These are phyloP conservation scores for Fusarium armeniacum DNA, from an alignment of 2,329 filamentous ascomycete genomes.

Conservation along the genomic window DNA sequence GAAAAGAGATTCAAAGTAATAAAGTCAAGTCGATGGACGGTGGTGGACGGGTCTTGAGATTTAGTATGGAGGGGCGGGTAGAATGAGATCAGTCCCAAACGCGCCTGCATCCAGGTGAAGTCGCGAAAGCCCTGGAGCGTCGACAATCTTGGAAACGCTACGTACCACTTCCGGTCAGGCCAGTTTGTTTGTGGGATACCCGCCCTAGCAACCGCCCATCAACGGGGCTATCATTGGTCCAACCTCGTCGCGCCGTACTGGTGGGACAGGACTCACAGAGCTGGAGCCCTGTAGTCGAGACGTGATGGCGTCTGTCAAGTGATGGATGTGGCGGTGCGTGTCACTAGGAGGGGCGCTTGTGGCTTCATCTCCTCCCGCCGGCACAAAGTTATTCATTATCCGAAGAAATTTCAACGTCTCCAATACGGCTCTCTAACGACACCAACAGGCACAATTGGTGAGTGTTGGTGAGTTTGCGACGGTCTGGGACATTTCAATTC, in stretches of 20 bases:
- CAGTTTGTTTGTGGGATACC: constrained; percentile 29
- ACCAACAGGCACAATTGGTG: constrained; percentile 35
- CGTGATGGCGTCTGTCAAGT: constrained; percentile 19
- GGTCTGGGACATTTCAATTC: constrained; percentile 25
- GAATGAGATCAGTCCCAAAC: constrained; percentile 44
- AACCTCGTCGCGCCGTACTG: constrained; percentile 36
- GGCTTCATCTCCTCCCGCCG: constrained; percentile 26
- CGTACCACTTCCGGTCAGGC: constrained; percentile 28
- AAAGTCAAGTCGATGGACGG: constrained; percentile 26
- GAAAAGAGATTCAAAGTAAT: constrained; percentile 26
- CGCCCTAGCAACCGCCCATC: constrained; percentile 62
- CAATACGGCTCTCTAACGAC: constrained; percentile 30
- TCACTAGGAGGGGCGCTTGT: not conserved
- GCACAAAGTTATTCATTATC: constrained; percentile 49
- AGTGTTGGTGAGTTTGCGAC: constrained; percentile 39
- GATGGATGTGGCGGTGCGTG: constrained; percentile 44
- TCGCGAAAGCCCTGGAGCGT: constrained; percentile 27
- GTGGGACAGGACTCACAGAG: constrained; percentile 3
- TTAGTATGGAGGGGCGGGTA: constrained; percentile 47
- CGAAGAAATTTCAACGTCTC: constrained; percentile 50
- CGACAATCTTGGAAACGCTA: constrained; percentile 33
- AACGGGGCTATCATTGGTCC: constrained; percentile 66
- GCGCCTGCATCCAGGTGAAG: constrained; percentile 41
- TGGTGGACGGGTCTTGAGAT: constrained; percentile 33
- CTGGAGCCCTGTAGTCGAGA: constrained; percentile 42